phyloP scores from a whole-genome alignment of 257 asterid genomes.

The Solanum sejunctum region DNA sequence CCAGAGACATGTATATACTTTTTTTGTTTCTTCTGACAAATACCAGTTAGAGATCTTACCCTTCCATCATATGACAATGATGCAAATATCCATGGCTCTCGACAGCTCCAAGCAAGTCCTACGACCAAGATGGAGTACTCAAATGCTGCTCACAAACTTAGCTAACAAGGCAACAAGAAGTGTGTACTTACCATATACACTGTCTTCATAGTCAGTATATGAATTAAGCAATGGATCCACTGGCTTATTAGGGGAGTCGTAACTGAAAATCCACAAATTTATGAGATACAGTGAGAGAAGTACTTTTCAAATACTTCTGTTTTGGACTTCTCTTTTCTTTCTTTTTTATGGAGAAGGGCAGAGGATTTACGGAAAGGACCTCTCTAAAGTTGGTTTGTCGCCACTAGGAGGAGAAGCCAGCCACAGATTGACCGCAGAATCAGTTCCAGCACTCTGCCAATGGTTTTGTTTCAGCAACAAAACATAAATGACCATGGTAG shows the following conservation, averaged over 20 bases:
- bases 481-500: slow-evolving; percentile 7
- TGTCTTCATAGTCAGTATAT: slow-evolving; percentile 85
- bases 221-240: slow-evolving; percentile 55
- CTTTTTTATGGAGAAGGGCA: not conserved
- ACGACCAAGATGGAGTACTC: slow-evolving; percentile 11
- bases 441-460: slow-evolving; percentile 97
- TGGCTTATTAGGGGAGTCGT: slow-evolving; percentile 24
- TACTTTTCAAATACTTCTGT: not conserved
- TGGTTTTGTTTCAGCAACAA: slow-evolving; percentile 20
- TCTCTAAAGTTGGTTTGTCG: slow-evolving; percentile 33
- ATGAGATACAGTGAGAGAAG: not conserved
- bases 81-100: slow-evolving; percentile 96
- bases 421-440: slow-evolving; percentile 92
- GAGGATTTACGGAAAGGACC: slow-evolving; percentile 24
- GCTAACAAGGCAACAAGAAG: not conserved
- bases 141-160: slow-evolving; percentile 6
- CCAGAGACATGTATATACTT: not conserved
- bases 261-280: slow-evolving; percentile 1
- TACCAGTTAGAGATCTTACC: slow-evolving; percentile 35
- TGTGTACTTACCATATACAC: slow-evolving; percentile 66
- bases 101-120: slow-evolving; percentile 95
- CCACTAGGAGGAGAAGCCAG: slow-evolving; percentile 31
- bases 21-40: not conserved
- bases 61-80: slow-evolving; percentile 97
- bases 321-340: not conserved